A percentile compares a stretch with the other conserved stretches of the same genome.
phyloP scores from a whole-genome alignment of 1,139 yeast species.

The Spathaspora sp. region DNA sequence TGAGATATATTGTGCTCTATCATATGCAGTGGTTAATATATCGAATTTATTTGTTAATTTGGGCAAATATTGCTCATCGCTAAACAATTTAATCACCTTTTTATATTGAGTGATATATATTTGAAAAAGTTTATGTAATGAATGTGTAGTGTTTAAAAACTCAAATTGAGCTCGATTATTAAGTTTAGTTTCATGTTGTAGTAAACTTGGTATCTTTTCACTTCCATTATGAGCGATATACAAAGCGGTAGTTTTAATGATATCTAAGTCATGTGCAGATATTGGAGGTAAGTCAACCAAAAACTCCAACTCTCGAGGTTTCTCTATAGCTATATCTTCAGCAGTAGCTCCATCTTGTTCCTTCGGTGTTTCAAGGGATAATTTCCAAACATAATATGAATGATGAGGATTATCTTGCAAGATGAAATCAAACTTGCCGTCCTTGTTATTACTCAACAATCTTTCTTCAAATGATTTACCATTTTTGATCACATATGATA shows the following conservation, averaged over 20 bases:
- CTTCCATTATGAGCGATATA: conserved; percentile 60
- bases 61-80: background rate
- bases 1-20: conserved; percentile 58
- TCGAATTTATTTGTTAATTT: conserved; percentile 14
- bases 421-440: conserved; percentile 64
- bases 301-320: conserved; percentile 41
- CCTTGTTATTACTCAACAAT: conserved; percentile 47
- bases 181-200: conserved; percentile 34
- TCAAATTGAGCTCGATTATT: conserved; percentile 60
- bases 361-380: conserved; percentile 2
- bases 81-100: conserved; percentile 24
- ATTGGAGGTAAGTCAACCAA: conserved; percentile 48
- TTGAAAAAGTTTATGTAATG: conserved; percentile 55
- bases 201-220: conserved; percentile 38
- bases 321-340: conserved; percentile 7
- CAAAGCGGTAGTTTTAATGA: conserved; percentile 72
- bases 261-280: conserved; percentile 62
- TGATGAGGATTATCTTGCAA: conserved; percentile 53
- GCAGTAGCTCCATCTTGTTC: conserved; percentile 3
- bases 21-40: conserved; percentile 51
- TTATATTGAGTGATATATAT: conserved; percentile 58
- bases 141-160: conserved; percentile 62
- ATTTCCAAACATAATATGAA: conserved; percentile 52
- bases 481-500: conserved; percentile 65
- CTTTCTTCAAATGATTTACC: conserved; percentile 67